These are phyloP conservation scores for Microdochium nivale DNA, from an alignment of 2,329 filamentous ascomycete species.

Conservation along the genomic window DNA sequence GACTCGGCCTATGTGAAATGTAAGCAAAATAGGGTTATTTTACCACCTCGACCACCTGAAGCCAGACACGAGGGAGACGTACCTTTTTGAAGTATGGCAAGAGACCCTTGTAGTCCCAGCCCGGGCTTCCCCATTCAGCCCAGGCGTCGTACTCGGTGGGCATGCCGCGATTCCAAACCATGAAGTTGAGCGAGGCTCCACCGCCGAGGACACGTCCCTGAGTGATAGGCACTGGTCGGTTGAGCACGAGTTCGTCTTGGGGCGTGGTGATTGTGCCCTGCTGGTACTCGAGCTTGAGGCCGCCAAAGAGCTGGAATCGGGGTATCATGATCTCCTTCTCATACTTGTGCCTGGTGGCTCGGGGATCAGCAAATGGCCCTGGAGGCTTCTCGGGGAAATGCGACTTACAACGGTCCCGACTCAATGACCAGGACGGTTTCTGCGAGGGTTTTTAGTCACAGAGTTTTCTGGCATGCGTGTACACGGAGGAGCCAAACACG, in stretches of 20 bases:
- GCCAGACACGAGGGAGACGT: slow-evolving; percentile 19
- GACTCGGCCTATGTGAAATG: slow-evolving; percentile 22
- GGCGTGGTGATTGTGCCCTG: not conserved
- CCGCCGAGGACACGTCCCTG: not conserved
- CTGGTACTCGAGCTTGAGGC: slow-evolving; percentile 1
- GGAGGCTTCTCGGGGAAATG: not conserved
- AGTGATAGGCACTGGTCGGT: not conserved
- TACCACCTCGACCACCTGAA: slow-evolving; percentile 9
- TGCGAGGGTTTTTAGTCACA: not conserved
- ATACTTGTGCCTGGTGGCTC: not conserved
- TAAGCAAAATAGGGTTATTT: slow-evolving; percentile 15
- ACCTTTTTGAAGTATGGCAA: slow-evolving; percentile 33
- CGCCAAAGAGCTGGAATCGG: not conserved
- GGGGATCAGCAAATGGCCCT: not conserved
- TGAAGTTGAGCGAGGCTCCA: slow-evolving; percentile 4
- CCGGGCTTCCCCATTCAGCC: slow-evolving; percentile 23
- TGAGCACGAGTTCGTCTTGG: not conserved
- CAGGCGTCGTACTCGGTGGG: slow-evolving; percentile 25
- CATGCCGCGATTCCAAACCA: slow-evolving; percentile 25
- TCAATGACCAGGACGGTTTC: slow-evolving; percentile 3
- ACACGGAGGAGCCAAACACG: not conserved
- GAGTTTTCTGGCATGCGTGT: not conserved
- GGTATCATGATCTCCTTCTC: slow-evolving; percentile 4
- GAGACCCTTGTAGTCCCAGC: slow-evolving; percentile 22
- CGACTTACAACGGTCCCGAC: slow-evolving; percentile 4